These are phyloP conservation scores for Clarireedia monteithiana DNA, from an alignment of 2,329 filamentous ascomycete species.

Conservation along the genomic window DNA sequence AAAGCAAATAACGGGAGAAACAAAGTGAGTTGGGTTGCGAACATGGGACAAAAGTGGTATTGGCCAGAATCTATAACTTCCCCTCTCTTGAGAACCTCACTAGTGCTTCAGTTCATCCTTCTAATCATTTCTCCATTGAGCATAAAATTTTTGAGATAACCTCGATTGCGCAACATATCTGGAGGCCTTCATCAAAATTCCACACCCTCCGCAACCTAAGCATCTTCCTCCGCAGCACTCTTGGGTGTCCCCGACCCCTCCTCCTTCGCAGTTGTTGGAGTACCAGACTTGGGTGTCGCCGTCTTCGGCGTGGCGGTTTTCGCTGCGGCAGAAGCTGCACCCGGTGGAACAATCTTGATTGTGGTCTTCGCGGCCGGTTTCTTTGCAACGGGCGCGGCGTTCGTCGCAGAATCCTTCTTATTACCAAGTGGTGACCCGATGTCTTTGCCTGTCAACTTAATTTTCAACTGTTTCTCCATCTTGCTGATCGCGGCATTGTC, in stretches of 20 bases:
- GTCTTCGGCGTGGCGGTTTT: background rate
- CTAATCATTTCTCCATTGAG: background rate
- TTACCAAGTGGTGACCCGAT: constrained; percentile 76
- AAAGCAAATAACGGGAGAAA: too few species aligned
- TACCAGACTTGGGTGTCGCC: background rate
- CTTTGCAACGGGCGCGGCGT: background rate
- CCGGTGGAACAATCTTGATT: constrained; percentile 3
- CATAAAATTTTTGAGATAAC: background rate
- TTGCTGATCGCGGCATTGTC: too few species aligned
- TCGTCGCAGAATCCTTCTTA: constrained; percentile 18
- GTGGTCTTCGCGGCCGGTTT: constrained; percentile 14
- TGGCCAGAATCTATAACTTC: background rate
- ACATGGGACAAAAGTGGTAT: too few species aligned
- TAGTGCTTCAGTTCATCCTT: background rate
- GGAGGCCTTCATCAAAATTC: background rate
- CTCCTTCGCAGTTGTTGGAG: background rate
- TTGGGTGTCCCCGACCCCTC: background rate
- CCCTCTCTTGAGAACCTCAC: background rate
- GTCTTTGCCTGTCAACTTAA: constrained; percentile 78
- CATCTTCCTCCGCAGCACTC: background rate
- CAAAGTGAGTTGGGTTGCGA: background rate
- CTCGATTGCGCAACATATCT: background rate
- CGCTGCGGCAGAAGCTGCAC: background rate
- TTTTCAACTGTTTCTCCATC: constrained; percentile 76
- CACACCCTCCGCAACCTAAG: background rate